Base-by-base conservation (phyloP, 345 rosid genomes). In the Eucalyptus caleyi region DNA sequence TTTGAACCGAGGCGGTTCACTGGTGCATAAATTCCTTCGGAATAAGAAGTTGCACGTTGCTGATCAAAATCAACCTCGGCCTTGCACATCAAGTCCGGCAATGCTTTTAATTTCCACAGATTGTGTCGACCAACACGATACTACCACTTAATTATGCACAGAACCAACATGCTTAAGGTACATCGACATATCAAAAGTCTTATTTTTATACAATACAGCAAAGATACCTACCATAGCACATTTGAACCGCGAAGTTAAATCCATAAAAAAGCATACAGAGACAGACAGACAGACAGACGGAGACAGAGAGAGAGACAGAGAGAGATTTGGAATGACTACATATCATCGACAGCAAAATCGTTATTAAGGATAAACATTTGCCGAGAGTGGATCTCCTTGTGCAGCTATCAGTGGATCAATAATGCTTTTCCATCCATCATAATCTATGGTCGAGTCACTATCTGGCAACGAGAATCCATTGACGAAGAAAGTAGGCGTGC, bases 401-500 rank as follows among this genome's bases (percentile, higher is more conserved):
- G 92, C 69, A 7, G 50, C 59, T 67, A 96, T 53, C 91, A 96
- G 87, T 16, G 97, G 96, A 92, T 95, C 98, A 37, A 97, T 93
- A 89, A 94, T 87, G 88, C 91, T 94, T 93, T 89, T 94, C 99
- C 99, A 97, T 50, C 89, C 93, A 12, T 91, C 91, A 54, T 90
- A 95, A 87, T 94, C 95, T 6, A 93, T 26, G 11, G 93, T 56
- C 26, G 95, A 93, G 86, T 95, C 97, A 77, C 93, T 86, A 88
- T 89, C 96, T 2, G 98, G 96, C 87, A 97, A 51, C 32, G 86
- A 92, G 89, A 97, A 95, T 87, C 99, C 99, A 77, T 97, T 97
- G 85, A 97, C 89, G 51, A 89, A 94, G 95, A 96, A 96, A 50
- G 91, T 81, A 16, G 97, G 99, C 5, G 99, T 96, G 30, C 94